Evolutionary conservation across 768 basidiomycete species (phyloP), one percentile per base, ranked within the genome.

Genomic region (Boletus bicolor): DNA sequence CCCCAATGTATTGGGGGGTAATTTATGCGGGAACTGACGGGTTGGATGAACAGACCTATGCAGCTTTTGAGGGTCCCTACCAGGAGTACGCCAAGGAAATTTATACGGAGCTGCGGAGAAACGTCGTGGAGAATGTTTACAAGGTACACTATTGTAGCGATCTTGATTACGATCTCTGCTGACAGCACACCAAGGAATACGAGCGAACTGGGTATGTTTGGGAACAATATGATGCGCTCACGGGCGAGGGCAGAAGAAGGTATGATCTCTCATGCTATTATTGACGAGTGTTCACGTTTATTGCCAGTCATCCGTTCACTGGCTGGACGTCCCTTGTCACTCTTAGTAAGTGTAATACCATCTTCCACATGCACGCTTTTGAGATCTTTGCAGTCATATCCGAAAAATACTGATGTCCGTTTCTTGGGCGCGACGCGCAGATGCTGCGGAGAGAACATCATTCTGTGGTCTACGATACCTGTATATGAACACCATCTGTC

Each of bases 241-340:
- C 83, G 15, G 95, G 95, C 17, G 82, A 92, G 68, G 95, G 95
- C 2, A 79, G 79, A 68, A 74, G 95, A 76, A 96, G 92, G 91
- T 89, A 57, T n/a, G 77, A 63, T 45, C 38, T 21, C 19, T 38
- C 41, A 17, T n/a, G 28, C n/a, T 57, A 54, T 38, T 36, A 42
- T 44, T 49, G 19, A 7, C 47, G 49, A 35, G 24, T 60, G 14
- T 30, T 65, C 36, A 58, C 44, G 21, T 45, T 49, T 17, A 41
- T 28, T 55, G 51, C 45, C 64, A 94, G 94, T 64, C 93, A 96
- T 72, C 94, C 95, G 0, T 98, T 98, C 75, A 97, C 95, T 11
- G 95, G 95, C 10, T 97, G 94, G 95, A 95, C 94, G 28, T 93
- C 93, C 44, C 76, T 96, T 43, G 82, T 92, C 24, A 84, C 91